Evolutionary conservation across 2,329 filamentous ascomycete genomes (phyloP).

Genomic region (Drechslera avenae): DNA sequence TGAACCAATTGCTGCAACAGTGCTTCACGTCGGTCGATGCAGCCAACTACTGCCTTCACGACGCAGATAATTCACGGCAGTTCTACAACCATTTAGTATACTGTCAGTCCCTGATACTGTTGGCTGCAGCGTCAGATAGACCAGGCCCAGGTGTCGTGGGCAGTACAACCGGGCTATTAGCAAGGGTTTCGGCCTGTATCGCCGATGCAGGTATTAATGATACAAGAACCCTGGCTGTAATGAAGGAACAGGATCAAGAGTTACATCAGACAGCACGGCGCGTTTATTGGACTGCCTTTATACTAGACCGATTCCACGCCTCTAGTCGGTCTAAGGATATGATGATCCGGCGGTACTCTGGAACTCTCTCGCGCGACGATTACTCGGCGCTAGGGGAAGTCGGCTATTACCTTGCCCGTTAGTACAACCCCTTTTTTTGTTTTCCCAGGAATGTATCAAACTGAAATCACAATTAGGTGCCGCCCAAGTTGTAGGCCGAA

Average conservation of each 20-base stretch:
- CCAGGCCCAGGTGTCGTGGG: slow-evolving; percentile 34
- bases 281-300: slow-evolving; percentile 45
- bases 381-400: slow-evolving; percentile 39
- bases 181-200: slow-evolving; percentile 39
- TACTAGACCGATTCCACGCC: slow-evolving; percentile 47
- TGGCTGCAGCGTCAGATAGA: slow-evolving; percentile 42
- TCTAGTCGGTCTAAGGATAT: slow-evolving; percentile 42
- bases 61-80: slow-evolving; percentile 34
- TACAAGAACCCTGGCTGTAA: slow-evolving; percentile 25
- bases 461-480: slow-evolving; percentile 27
- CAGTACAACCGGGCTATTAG: slow-evolving; percentile 39
- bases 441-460: not conserved
- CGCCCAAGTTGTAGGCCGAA: slow-evolving; percentile 40
- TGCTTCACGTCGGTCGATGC: slow-evolving; percentile 36
- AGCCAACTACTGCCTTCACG: slow-evolving; percentile 35
- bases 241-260: slow-evolving; percentile 42
- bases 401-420: slow-evolving; percentile 45
- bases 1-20: slow-evolving; percentile 38
- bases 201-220: slow-evolving; percentile 42
- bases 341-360: slow-evolving; percentile 38
- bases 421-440: slow-evolving; percentile 14
- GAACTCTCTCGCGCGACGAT: slow-evolving; percentile 41
- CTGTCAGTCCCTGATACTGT: slow-evolving; percentile 39
- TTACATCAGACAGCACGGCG: slow-evolving; percentile 39
- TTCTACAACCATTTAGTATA: slow-evolving; percentile 44